Base-by-base conservation (phyloP, 2,329 filamentous ascomycete genomes). In the Trichophyton schoenleinii region DNA sequence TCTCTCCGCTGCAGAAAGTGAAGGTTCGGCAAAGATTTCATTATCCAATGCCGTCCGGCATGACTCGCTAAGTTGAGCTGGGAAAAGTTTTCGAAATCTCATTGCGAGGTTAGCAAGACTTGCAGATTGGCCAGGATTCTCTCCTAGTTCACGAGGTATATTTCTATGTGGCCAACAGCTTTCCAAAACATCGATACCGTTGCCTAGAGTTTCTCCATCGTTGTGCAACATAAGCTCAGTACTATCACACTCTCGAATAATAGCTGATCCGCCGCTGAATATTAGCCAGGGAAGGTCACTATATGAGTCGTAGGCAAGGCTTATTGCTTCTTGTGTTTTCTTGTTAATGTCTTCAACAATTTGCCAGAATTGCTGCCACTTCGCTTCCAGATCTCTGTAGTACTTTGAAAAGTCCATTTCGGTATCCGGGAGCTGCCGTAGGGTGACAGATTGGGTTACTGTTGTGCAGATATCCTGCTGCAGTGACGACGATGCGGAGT, bases 281-380 rank as follows among this genome's bases (percentile, higher is more conserved):
- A 95, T 80, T 55, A 95, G 81, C 90, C 91, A 96, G 1, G 89
- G 83, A 76, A 91, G 82, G 58, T 87, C 85, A 8, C 81, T 80
- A 57, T 83, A 80, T 0, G 81, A 73, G 68, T 97, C 94, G 61
- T 89, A 85, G 0, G 86, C 83, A 52, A 97, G 78, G 1, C 88
- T 86, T 52, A 97, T 75, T 0, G 89, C 87, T 69, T 96, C 91
- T 18, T 88, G 87, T 68, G 91, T 82, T 68, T 89, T 87, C 68
- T 88, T 91, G 70, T 97, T 91, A 46, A 99, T 77, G 70, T 96
- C 91, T 11, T 88, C 80, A 18, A 95, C 81, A 18, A 97, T 80
- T 36, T 91, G 85, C 76, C 91, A 96, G 73, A 95, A 95, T 58
- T 88, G 84, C 64, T 88, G 85, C 94, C 94, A 99, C 71, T 96